These are phyloP conservation scores for Ganoderma meredithae DNA, from an alignment of 1,284 basidiomycete genomes.

Conservation along the genomic window DNA sequence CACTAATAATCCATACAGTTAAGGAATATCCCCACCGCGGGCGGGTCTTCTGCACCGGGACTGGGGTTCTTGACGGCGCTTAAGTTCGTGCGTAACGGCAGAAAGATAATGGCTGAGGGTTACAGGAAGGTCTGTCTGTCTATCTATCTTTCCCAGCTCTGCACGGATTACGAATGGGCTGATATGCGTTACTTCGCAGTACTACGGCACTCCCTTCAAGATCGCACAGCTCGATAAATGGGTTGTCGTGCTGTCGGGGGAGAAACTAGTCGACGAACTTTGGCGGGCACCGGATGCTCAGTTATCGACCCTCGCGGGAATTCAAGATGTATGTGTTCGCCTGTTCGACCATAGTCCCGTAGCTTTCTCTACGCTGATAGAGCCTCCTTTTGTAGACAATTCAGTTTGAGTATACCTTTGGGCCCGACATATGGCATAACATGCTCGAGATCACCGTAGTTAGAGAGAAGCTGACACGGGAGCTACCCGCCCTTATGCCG, in stretches of 20 bases:
- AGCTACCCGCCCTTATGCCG: constrained; percentile 34
- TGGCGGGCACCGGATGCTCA: constrained; percentile 34
- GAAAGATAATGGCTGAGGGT: constrained; percentile 44
- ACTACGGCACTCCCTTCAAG: constrained; percentile 37
- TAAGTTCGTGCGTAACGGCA: constrained; percentile 42
- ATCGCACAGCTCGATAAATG: constrained; percentile 46
- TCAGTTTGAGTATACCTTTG: constrained; percentile 35
- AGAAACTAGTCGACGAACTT: constrained; percentile 37
- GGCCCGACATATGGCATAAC: constrained; percentile 32
- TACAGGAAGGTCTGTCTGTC: constrained; percentile 42
- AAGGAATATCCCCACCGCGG: constrained; percentile 44
- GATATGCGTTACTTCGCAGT: constrained; percentile 10
- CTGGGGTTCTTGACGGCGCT: constrained; percentile 45
- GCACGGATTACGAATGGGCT: neutral
- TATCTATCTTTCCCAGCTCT: constrained; percentile 9
- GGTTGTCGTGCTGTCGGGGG: constrained; percentile 37
- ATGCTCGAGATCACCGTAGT: constrained; percentile 38
- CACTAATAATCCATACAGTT: neutral
- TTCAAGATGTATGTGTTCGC: constrained; percentile 36
- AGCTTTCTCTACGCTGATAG: neutral
- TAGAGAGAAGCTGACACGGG: constrained; percentile 33
- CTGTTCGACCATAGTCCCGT: neutral
- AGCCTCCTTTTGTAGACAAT: neutral
- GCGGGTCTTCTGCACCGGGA: constrained; percentile 42
- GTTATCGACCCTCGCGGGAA: constrained; percentile 36